Conservation (phyloP, 805 yeast species). For the Hanseniaspora occidentalis region DNA sequence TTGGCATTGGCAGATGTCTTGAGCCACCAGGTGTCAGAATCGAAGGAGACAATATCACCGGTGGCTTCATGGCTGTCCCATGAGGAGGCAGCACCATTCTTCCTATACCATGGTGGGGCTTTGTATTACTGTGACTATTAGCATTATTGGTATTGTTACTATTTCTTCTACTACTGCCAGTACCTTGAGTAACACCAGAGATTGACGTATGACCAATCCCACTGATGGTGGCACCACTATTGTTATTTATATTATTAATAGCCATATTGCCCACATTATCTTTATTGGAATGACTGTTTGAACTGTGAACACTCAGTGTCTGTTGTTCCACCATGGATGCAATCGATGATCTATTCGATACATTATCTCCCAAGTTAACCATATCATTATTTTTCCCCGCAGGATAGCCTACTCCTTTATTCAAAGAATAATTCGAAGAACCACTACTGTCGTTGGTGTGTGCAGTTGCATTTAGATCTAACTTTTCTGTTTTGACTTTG, state of each 20-base stretch:
- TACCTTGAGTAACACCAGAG: too few species aligned
- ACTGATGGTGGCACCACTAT: neutral
- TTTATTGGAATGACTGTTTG: constrained; percentile 5
- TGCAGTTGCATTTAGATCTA: too few species aligned
- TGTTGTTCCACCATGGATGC: too few species aligned
- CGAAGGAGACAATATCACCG: constrained; percentile 27
- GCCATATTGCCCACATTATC: neutral
- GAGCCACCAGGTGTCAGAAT: constrained; percentile 46
- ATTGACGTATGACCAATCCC: too few species aligned
- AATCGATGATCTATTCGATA: too few species aligned
- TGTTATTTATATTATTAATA: neutral
- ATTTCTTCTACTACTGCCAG: too few species aligned
- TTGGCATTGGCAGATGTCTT: constrained; percentile 35
- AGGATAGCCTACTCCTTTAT: too few species aligned
- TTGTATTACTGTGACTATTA: neutral
- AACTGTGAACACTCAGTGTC: too few species aligned
- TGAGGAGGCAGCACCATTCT: constrained; percentile 4
- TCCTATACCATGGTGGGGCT: neutral
- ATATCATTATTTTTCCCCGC: neutral
- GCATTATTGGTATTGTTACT: neutral
- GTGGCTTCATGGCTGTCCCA: constrained; percentile 10
- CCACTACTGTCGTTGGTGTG: constrained; percentile 4
- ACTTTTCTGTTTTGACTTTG: too few species aligned
- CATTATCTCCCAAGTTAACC: too few species aligned
- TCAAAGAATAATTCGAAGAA: constrained; percentile 1